Conservation (phyloP, 1,284 basidiomycete species). For the Heterobasidion irregulare region DNA sequence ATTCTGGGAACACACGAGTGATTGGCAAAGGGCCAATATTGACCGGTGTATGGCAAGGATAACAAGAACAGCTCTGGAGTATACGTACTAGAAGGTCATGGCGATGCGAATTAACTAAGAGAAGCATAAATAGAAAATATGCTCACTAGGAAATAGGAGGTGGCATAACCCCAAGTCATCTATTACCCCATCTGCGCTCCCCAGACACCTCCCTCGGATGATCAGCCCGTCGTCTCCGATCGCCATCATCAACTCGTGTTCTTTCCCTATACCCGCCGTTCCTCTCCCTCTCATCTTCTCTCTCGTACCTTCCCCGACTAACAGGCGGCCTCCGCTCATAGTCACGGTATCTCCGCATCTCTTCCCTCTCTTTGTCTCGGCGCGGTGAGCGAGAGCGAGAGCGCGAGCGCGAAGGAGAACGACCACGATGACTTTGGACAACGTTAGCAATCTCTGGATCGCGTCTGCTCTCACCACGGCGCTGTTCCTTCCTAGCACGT, state of each 20-base stretch:
- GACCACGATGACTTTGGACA: constrained; percentile 17
- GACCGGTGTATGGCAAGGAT: too few relatives aligned
- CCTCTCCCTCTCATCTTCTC: constrained; percentile 12
- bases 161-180: background rate
- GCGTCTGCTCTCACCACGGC: constrained; percentile 22
- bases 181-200: background rate
- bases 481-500: constrained; percentile 38
- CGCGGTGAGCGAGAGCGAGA: constrained; percentile 14
- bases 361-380: constrained; percentile 9
- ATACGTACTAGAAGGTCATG: too few relatives aligned
- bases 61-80: too few relatives aligned
- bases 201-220: constrained; percentile 15
- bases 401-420: constrained; percentile 38
- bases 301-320: constrained; percentile 19
- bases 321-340: constrained; percentile 9
- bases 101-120: too few relatives aligned
- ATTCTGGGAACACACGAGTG: too few relatives aligned
- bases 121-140: background rate
- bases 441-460: constrained; percentile 11
- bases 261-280: constrained; percentile 27
- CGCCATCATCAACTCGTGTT: constrained; percentile 41
- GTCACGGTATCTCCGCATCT: constrained; percentile 12
- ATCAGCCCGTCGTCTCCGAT: constrained; percentile 44
- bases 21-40: too few relatives aligned
- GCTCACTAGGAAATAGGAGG: background rate